Percentiles rank a stretch among this genome's conserved stretches.
These are phyloP conservation scores for Corynespora cassiicola DNA, from an alignment of 2,329 filamentous ascomycete species.

Conservation along the genomic window DNA sequence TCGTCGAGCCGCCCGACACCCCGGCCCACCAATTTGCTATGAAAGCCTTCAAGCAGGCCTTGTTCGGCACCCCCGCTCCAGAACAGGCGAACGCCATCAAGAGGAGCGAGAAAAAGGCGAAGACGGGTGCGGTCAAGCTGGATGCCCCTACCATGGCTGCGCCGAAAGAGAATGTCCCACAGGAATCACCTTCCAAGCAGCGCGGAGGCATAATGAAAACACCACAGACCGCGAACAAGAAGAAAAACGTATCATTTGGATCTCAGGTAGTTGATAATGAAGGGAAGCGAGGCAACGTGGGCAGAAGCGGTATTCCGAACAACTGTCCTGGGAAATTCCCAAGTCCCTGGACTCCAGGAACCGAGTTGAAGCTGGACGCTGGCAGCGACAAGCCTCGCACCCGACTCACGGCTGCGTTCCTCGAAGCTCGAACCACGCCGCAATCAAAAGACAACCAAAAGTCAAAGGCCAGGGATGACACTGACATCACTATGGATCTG, in stretches of 20 bases:
- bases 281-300: constrained; percentile 53
- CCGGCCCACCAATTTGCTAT: constrained; percentile 72
- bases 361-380: constrained; percentile 35
- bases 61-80: constrained; percentile 68
- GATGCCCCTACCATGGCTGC: constrained; percentile 24
- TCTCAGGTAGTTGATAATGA: constrained; percentile 64
- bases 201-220: constrained; percentile 67
- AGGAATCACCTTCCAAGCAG: constrained; percentile 62
- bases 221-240: constrained; percentile 62
- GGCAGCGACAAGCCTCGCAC: constrained; percentile 42
- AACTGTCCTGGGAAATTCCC: constrained; percentile 57
- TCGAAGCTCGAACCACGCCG: constrained; percentile 52
- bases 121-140: constrained; percentile 22
- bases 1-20: constrained; percentile 66
- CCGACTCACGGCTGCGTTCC: constrained; percentile 53
- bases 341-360: constrained; percentile 57
- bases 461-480: constrained; percentile 52
- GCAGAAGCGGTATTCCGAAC: constrained; percentile 56
- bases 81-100: constrained; percentile 45
- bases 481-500: constrained; percentile 72
- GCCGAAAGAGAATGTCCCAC: constrained; percentile 25
- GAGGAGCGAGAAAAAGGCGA: constrained; percentile 32
- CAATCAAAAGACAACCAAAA: constrained; percentile 36
- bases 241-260: constrained; percentile 68
- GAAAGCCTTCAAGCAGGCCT: constrained; percentile 69